These are phyloP conservation scores for Chamaenerion angustifolium DNA, from an alignment of 345 rosid species.

Conservation along the genomic window DNA sequence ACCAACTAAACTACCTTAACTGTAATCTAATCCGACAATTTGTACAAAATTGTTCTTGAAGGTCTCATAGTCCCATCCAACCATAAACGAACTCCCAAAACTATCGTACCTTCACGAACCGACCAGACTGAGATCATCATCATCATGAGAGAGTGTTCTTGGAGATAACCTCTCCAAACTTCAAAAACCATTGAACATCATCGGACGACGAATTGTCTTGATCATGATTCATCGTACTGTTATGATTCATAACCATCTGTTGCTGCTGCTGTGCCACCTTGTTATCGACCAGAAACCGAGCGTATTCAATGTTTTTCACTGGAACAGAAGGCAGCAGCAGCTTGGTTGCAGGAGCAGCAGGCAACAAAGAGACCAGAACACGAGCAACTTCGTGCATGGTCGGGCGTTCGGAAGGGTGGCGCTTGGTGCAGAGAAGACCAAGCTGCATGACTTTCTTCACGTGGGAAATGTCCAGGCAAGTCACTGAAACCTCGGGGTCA, in stretches of 20 bases:
- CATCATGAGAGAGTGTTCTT: conserved; percentile 38
- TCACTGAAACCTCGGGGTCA: conserved; percentile 76
- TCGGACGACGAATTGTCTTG: conserved; percentile 23
- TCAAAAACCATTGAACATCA: conserved; percentile 63
- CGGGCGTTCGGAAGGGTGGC: conserved; percentile 60
- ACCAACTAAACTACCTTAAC: no score
- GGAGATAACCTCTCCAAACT: conserved; percentile 53
- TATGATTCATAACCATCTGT: conserved; percentile 8
- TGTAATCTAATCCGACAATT: no score
- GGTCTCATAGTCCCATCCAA: no score
- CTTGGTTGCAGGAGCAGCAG: conserved; percentile 33
- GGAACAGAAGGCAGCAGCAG: conserved; percentile 7
- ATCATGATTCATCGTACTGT: conserved; percentile 8
- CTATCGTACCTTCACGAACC: no score
- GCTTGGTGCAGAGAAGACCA: conserved; percentile 70
- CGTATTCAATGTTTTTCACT: conserved; percentile 29
- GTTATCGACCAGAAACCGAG: conserved; percentile 31
- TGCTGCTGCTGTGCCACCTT: conserved; percentile 22
- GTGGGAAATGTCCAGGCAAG: conserved; percentile 51
- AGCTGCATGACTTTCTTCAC: conserved; percentile 66
- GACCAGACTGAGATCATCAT: no score
- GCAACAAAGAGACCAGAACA: conserved; percentile 53
- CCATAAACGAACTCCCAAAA: no score
- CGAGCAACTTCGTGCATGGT: conserved; percentile 82
- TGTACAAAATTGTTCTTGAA: no score